Evolutionary conservation across 2,329 filamentous ascomycete genomes (phyloP).

Genomic region (Corynespora cassiicola): DNA sequence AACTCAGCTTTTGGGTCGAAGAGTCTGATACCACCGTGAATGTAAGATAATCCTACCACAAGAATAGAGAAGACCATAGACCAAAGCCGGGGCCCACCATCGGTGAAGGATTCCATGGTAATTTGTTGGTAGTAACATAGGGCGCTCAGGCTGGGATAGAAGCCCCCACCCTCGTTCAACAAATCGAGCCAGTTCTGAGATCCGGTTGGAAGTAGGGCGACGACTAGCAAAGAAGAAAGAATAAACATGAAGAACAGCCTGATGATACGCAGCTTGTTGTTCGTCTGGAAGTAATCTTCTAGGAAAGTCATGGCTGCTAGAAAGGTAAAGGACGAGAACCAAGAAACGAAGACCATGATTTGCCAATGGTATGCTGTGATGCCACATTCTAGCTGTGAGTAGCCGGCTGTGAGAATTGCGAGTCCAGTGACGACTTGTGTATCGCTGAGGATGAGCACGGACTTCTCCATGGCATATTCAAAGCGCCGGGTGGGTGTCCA

Average conservation of each 20-base stretch:
- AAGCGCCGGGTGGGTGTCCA: constrained; percentile 29
- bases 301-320: constrained; percentile 26
- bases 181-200: constrained; percentile 28
- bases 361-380: constrained; percentile 36
- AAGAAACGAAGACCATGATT: constrained; percentile 31
- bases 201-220: constrained; percentile 28
- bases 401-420: constrained; percentile 24
- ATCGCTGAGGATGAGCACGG: constrained; percentile 35
- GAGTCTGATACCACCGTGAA: constrained; percentile 23
- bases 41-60: constrained; percentile 25
- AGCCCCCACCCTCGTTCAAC: constrained; percentile 17
- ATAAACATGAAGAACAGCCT: constrained; percentile 27
- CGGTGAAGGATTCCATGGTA: constrained; percentile 8
- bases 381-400: constrained; percentile 29
- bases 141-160: constrained; percentile 25
- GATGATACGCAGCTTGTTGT: constrained; percentile 25
- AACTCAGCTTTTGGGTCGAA: constrained; percentile 21
- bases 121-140: constrained; percentile 28
- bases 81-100: constrained; percentile 23
- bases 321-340: constrained; percentile 30
- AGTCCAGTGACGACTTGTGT: constrained; percentile 32
- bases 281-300: constrained; percentile 24
- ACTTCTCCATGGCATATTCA: constrained; percentile 33
- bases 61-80: constrained; percentile 30
- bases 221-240: constrained; percentile 21